A percentile compares a stretch with the other conserved stretches of the same genome.
phyloP scores from a whole-genome alignment of 495 filamentous ascomycete genomes.

The Cryomyces minteri region DNA sequence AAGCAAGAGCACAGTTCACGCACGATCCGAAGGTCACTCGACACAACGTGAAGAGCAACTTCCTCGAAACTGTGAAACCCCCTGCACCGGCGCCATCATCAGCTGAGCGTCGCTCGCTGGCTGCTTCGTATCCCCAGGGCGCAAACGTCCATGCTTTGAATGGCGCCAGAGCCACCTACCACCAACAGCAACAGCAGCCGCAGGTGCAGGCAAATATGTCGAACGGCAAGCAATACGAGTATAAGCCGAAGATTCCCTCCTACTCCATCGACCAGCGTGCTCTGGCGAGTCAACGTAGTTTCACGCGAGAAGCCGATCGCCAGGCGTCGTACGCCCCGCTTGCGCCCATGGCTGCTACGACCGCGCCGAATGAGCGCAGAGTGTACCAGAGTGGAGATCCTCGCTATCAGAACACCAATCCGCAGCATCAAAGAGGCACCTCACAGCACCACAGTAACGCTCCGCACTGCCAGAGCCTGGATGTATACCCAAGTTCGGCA shows the following conservation, averaged over 20 bases:
- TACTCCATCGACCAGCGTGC: constrained; percentile 6
- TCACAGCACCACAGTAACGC: no score
- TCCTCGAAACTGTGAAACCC: constrained; percentile 42
- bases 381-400: no score
- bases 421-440: no score
- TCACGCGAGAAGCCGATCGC: neutral
- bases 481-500: no score
- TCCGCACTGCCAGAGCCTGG: no score
- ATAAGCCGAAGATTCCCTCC: constrained; percentile 17
- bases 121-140: constrained; percentile 1
- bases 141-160: constrained; percentile 4
- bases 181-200: neutral
- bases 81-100: constrained; percentile 8
- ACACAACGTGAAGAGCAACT: constrained; percentile 40
- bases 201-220: neutral
- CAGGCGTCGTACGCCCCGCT: neutral
- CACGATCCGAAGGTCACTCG: constrained; percentile 44
- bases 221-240: constrained; percentile 15
- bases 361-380: neutral
- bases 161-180: neutral
- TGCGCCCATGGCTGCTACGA: neutral
- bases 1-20: constrained; percentile 83
- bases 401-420: no score
- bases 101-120: constrained; percentile 1
- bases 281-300: constrained; percentile 7